Percentiles rank a stretch among this genome's conserved stretches.
These are phyloP conservation scores for Fonsecaea pedrosoi DNA, from an alignment of 2,329 filamentous ascomycete species.

Conservation along the genomic window DNA sequence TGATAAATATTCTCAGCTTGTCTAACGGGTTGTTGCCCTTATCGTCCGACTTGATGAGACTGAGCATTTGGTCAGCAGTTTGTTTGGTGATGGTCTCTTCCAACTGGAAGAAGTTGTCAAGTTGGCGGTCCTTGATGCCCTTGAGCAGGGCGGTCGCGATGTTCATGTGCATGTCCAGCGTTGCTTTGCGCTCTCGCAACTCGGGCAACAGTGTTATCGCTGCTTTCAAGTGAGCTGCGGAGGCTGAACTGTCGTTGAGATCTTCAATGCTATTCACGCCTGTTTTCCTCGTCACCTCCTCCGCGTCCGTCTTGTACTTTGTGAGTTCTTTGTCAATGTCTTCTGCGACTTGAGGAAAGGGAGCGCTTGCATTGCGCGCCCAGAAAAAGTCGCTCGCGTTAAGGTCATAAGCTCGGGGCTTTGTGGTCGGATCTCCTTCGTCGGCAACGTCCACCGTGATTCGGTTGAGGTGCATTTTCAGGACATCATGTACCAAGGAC, in stretches of 20 bases:
- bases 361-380: constrained; percentile 86
- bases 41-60: constrained; percentile 78
- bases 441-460: constrained; percentile 87
- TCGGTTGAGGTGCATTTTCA: constrained; percentile 84
- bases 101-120: constrained; percentile 95
- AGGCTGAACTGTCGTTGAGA: constrained; percentile 84
- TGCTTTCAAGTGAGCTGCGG: constrained; percentile 92
- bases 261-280: constrained; percentile 92
- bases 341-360: constrained; percentile 95
- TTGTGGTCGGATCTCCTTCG: constrained; percentile 72
- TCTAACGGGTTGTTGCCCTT: constrained; percentile 86
- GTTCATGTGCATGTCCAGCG: constrained; percentile 99
- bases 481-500: constrained; percentile 79
- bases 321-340: constrained; percentile 93
- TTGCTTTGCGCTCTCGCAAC: constrained; percentile 87
- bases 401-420: constrained; percentile 89
- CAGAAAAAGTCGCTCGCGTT: constrained; percentile 94
- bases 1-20: constrained; percentile 92
- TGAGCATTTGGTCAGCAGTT: constrained; percentile 84
- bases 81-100: constrained; percentile 94
- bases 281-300: constrained; percentile 92
- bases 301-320: constrained; percentile 93
- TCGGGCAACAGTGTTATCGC: constrained; percentile 93
- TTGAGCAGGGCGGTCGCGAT: constrained; percentile 80
- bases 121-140: constrained; percentile 91